Evolutionary conservation across 768 basidiomycete species (phyloP).

Genomic region (Tephrocybe rancida): DNA sequence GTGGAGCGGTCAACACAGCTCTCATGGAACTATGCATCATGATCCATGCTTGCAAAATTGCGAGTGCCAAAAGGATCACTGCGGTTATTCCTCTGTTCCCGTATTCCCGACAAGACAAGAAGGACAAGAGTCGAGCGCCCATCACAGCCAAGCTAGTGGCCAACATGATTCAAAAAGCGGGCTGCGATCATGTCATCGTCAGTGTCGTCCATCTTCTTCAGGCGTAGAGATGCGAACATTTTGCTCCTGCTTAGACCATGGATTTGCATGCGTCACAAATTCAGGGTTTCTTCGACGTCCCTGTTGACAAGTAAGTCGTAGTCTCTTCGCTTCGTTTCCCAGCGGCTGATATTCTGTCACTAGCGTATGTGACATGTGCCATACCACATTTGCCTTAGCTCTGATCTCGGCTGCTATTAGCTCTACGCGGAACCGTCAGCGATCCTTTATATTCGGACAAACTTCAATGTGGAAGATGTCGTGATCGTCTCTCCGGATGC

Average conservation of each 20-base stretch:
- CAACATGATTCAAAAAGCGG: constrained; percentile 92
- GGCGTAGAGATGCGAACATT: constrained; percentile 12
- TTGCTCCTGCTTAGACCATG: constrained; percentile 71
- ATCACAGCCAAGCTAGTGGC: constrained; percentile 98
- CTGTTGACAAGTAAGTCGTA: constrained; percentile 92
- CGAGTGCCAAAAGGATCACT: constrained; percentile 97
- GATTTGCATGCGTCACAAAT: constrained; percentile 99
- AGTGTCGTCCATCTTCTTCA: constrained; percentile 31
- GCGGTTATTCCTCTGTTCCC: constrained; percentile 98
- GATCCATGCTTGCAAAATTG: constrained; percentile 99
- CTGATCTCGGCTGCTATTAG: constrained; percentile 34
- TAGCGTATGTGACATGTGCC: constrained; percentile 48
- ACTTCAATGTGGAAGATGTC: constrained; percentile 82
- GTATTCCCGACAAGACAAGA: constrained; percentile 97
- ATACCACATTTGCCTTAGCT: constrained; percentile 3
- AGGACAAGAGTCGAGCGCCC: constrained; percentile 97
- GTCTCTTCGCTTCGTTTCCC: constrained; percentile 6
- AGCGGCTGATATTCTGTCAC: constrained; percentile 4
- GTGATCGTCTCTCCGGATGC: constrained; percentile 99
- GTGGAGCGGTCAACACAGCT: constrained; percentile 85
- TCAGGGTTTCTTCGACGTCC: constrained; percentile 99
- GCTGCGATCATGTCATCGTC: constrained; percentile 97
- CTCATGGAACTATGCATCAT: constrained; percentile 99
- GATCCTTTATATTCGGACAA: constrained; percentile 91
- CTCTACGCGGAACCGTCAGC: constrained; percentile 96